Evolutionary conservation across 768 basidiomycete genomes (phyloP).

Genomic region (button mushroom (Agaricus bisporus)): DNA sequence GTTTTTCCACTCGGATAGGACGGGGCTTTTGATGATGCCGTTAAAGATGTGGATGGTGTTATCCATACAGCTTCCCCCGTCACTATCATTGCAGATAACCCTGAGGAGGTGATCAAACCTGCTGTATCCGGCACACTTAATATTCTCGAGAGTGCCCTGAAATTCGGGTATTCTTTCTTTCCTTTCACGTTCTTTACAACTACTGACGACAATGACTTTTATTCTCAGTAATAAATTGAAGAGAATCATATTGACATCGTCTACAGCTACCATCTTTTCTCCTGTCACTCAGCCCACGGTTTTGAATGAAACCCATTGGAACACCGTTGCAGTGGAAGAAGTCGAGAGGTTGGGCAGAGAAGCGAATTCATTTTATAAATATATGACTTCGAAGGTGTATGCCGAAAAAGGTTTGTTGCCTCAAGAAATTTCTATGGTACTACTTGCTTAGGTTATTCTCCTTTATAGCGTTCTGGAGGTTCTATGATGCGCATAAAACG

Average conservation of each 20-base stretch:
- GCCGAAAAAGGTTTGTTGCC: slow-evolving; percentile 2
- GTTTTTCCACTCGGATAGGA: background rate
- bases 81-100: background rate
- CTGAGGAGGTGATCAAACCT: slow-evolving; percentile 8
- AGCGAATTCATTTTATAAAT: slow-evolving; percentile 1
- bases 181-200: background rate
- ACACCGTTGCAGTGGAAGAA: background rate
- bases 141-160: slow-evolving; percentile 5
- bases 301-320: slow-evolving; percentile 5
- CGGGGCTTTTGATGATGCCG: slow-evolving; percentile 6
- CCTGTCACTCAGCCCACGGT: background rate
- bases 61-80: slow-evolving; percentile 11
- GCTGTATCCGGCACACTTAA: slow-evolving; percentile 5
- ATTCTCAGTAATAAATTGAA: slow-evolving; percentile 1
- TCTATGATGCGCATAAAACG: slow-evolving; percentile 3
- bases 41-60: slow-evolving; percentile 10
- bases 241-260: slow-evolving; percentile 7
- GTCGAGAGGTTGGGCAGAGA: background rate
- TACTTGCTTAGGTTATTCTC: no score
- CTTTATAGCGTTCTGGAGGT: slow-evolving; percentile 6
- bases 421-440: background rate
- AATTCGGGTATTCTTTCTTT: background rate
- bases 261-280: slow-evolving; percentile 1
- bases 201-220: background rate
- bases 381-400: slow-evolving; percentile 6